phyloP scores from a whole-genome alignment of 2,329 filamentous ascomycete genomes.

The Ophioceras dolichostomum region DNA sequence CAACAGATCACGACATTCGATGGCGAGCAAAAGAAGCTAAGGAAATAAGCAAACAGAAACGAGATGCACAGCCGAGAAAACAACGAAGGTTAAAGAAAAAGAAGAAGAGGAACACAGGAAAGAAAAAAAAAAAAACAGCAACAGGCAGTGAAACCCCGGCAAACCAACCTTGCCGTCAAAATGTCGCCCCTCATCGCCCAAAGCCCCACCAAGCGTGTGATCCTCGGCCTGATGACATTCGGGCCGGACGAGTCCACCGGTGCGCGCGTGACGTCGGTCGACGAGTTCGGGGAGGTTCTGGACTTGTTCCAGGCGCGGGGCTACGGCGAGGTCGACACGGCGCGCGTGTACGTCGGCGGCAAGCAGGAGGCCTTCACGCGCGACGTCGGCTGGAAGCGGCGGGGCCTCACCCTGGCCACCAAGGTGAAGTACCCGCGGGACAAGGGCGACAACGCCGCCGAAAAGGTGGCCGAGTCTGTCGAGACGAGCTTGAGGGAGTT shows the following conservation, averaged over 20 bases:
- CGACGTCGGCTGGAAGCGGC: constrained; percentile 54
- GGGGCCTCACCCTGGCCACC: constrained; percentile 56
- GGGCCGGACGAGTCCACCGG: constrained; percentile 36
- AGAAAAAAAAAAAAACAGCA: background rate
- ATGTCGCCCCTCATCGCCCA: constrained; percentile 3
- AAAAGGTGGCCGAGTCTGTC: constrained; percentile 51
- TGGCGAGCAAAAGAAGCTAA: background rate
- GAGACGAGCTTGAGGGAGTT: constrained; percentile 60
- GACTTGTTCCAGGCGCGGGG: constrained; percentile 55
- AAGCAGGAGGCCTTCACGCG: constrained; percentile 58
- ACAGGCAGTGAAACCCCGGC: background rate
- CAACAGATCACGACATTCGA: too few relatives aligned
- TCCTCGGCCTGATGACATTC: constrained; percentile 64
- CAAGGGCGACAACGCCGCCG: constrained; percentile 48
- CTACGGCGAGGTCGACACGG: constrained; percentile 64
- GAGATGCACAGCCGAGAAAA: too few relatives aligned
- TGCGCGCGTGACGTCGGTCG: constrained; percentile 45
- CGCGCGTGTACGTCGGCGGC: constrained; percentile 53
- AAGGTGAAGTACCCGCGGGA: constrained; percentile 50
- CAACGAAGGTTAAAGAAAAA: too few relatives aligned
- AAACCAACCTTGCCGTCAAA: background rate
- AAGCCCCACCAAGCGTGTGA: constrained; percentile 21
- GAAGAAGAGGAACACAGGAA: background rate
- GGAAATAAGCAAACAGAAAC: too few relatives aligned
- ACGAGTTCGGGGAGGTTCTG: constrained; percentile 51